These are phyloP conservation scores for Auricularia heimuer DNA, from an alignment of 768 basidiomycete genomes.

Conservation along the genomic window DNA sequence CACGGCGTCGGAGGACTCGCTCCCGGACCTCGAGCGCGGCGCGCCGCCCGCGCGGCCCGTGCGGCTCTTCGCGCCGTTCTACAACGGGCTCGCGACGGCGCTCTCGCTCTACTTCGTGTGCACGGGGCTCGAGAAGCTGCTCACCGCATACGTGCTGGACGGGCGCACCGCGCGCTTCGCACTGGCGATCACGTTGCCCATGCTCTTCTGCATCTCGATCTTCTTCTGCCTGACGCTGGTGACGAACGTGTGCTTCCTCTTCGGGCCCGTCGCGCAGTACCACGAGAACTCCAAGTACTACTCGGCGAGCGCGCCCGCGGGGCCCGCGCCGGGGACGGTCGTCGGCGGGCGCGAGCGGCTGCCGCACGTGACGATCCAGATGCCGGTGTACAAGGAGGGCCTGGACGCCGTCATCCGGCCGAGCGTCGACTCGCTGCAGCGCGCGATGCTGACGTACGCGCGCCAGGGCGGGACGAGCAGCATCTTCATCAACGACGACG, in stretches of 20 bases:
- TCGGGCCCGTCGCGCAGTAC: conserved; percentile 80
- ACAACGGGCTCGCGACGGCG: neutral
- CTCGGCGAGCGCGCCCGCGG: conserved; percentile 7
- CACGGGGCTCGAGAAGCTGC: neutral
- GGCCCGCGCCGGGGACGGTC: conserved; percentile 23
- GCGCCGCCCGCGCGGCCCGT: conserved; percentile 35
- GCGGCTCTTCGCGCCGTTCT: neutral
- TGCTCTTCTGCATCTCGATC: conserved; percentile 67
- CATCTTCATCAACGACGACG: conserved; percentile 31
- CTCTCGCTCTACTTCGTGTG: conserved; percentile 1
- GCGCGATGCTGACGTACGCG: conserved; percentile 28
- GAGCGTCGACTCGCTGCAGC: conserved; percentile 21
- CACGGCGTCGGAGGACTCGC: too few relatives aligned
- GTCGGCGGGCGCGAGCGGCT: conserved; percentile 36
- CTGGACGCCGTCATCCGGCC: conserved; percentile 6
- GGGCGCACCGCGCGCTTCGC: conserved; percentile 53
- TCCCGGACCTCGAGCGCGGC: neutral
- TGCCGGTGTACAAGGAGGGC: conserved; percentile 23
- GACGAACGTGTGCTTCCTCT: conserved; percentile 9
- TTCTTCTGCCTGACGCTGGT: conserved; percentile 11
- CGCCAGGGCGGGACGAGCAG: conserved; percentile 28
- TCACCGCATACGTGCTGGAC: conserved; percentile 38
- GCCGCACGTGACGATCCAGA: conserved; percentile 12
- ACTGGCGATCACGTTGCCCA: conserved; percentile 54
- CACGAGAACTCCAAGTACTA: conserved; percentile 24